phyloP scores from a whole-genome alignment of 2,329 filamentous ascomycete species.

The Paecilomyces sp. region DNA sequence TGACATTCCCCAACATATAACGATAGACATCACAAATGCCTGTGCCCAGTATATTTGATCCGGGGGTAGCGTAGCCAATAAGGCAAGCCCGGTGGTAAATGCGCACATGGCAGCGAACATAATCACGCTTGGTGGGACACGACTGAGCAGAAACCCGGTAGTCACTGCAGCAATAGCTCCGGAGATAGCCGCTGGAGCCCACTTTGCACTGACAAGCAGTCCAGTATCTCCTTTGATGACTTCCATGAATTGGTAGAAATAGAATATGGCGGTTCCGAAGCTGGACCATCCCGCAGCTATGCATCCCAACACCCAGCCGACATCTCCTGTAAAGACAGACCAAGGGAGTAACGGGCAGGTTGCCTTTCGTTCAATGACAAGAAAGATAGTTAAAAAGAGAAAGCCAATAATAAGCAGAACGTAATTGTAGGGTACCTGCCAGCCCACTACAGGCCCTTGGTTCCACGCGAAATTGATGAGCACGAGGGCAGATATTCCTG shows the following conservation, averaged over 20 bases:
- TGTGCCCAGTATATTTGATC: slow-evolving; percentile 38
- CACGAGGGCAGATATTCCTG: slow-evolving; percentile 50
- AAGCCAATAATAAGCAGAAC: slow-evolving; percentile 51
- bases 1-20: slow-evolving; percentile 25
- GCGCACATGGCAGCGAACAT: slow-evolving; percentile 29
- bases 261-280: slow-evolving; percentile 51
- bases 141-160: slow-evolving; percentile 26
- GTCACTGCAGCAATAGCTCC: slow-evolving; percentile 26
- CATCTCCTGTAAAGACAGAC: slow-evolving; percentile 40
- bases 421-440: slow-evolving; percentile 50
- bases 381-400: slow-evolving; percentile 48
- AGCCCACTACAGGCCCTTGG: slow-evolving; percentile 54
- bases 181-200: slow-evolving; percentile 17
- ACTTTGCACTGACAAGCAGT: slow-evolving; percentile 21
- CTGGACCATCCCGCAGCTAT: slow-evolving; percentile 46
- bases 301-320: slow-evolving; percentile 50
- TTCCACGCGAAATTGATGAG: slow-evolving; percentile 64
- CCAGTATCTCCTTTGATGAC: slow-evolving; percentile 24
- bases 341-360: slow-evolving; percentile 53
- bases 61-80: slow-evolving; percentile 34
- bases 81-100: slow-evolving; percentile 27
- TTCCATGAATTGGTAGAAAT: slow-evolving; percentile 45
- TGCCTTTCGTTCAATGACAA: slow-evolving; percentile 44
- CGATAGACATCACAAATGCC: slow-evolving; percentile 20
- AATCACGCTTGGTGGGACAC: slow-evolving; percentile 21